Percentiles rank a stretch among this genome's conserved stretches.
Conservation (phyloP, 1,284 basidiomycete species). For the Grifola frondosa region DNA sequence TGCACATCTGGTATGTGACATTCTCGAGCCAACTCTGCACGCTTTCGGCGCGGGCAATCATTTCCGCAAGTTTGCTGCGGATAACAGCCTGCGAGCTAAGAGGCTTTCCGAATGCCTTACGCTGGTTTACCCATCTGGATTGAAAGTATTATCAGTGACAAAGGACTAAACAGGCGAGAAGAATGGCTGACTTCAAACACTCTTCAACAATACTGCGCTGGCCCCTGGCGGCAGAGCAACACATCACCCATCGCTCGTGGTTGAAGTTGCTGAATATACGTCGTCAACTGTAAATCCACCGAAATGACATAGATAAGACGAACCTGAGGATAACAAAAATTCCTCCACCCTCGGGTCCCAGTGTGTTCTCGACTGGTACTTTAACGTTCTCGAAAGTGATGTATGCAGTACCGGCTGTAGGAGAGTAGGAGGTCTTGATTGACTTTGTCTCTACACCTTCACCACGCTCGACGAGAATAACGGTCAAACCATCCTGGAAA, state of each 20-base stretch:
- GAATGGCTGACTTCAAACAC: conserved; percentile 62
- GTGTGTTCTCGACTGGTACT: conserved; percentile 83
- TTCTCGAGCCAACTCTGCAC: conserved; percentile 88
- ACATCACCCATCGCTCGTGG: conserved; percentile 76
- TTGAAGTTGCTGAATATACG: conserved; percentile 58
- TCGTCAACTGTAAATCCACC: not conserved
- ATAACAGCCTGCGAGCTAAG: conserved; percentile 83
- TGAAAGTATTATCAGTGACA: not conserved
- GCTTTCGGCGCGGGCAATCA: conserved; percentile 83
- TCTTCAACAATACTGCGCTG: conserved; percentile 67
- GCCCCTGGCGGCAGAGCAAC: conserved; percentile 53
- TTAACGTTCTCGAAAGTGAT: conserved; percentile 88
- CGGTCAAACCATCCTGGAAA: conserved; percentile 74
- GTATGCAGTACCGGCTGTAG: conserved; percentile 81
- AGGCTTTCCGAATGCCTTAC: conserved; percentile 86
- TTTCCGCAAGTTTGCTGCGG: conserved; percentile 78
- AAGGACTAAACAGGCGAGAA: not conserved
- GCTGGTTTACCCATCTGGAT: conserved; percentile 69
- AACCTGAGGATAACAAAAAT: conserved; percentile 75
- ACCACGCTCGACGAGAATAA: conserved; percentile 76
- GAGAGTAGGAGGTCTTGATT: conserved; percentile 84
- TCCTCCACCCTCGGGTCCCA: conserved; percentile 82
- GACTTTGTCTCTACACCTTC: conserved; percentile 82
- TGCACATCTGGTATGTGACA: conserved; percentile 89
- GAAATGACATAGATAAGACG: conserved; percentile 1